Conservation (phyloP, 2,329 filamentous ascomycete genomes). For the Neoarthrinium moseri region DNA sequence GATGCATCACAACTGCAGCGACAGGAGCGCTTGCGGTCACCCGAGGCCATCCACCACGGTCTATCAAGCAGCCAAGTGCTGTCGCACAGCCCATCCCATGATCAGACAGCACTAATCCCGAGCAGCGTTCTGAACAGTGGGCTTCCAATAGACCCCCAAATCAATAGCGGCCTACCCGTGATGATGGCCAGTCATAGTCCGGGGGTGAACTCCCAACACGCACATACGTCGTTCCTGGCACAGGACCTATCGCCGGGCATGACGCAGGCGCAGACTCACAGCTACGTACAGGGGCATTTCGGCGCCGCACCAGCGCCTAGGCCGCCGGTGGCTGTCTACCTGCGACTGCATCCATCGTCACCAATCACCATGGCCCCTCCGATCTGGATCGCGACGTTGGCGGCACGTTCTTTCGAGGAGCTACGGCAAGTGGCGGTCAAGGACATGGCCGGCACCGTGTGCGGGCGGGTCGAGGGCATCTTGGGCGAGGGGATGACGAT, state of each 20-base stretch:
- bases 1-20: background rate
- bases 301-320: conserved; percentile 20
- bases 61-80: background rate
- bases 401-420: conserved; percentile 56
- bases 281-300: conserved; percentile 26
- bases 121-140: conserved; percentile 17
- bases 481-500: conserved; percentile 59
- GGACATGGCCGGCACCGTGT: conserved; percentile 59
- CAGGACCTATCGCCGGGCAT: conserved; percentile 6
- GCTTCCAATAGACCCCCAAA: conserved; percentile 51
- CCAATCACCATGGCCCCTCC: conserved; percentile 43
- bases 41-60: background rate
- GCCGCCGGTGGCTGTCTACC: conserved; percentile 56
- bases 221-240: conserved; percentile 13
- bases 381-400: conserved; percentile 68
- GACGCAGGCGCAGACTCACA: conserved; percentile 4
- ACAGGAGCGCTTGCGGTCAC: background rate
- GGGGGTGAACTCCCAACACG: conserved; percentile 10
- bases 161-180: conserved; percentile 61
- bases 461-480: conserved; percentile 64
- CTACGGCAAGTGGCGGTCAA: conserved; percentile 59
- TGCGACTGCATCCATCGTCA: conserved; percentile 68
- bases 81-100: conserved; percentile 9
- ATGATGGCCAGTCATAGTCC: conserved; percentile 34
- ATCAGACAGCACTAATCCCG: conserved; percentile 12